Evolutionary conservation across 106 monocot genomes (phyloP).

Genomic region (Xerophyta viscosa): DNA sequence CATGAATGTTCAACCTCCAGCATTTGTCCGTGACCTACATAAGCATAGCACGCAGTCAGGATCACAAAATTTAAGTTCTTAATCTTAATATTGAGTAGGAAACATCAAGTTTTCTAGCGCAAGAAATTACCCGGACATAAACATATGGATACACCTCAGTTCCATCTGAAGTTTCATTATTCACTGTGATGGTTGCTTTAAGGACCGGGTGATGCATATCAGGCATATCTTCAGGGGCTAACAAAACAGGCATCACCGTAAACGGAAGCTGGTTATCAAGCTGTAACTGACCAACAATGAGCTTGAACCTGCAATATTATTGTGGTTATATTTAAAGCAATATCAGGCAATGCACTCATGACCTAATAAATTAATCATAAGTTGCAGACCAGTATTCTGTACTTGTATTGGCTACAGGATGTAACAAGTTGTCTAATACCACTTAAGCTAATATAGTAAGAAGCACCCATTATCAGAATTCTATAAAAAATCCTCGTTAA

Average conservation of each 20-base stretch:
- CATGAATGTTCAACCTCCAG: constrained; percentile 91
- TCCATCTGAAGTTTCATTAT: constrained; percentile 68
- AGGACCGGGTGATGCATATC: constrained; percentile 74
- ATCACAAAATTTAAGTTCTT: no score
- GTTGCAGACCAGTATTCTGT: no score
- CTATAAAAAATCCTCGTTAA: no score
- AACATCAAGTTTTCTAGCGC: neutral
- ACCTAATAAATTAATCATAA: no score
- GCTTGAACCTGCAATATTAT: constrained; percentile 88
- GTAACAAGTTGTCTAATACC: no score
- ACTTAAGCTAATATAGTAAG: no score
- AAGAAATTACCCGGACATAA: constrained; percentile 71
- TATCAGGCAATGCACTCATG: no score
- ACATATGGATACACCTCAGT: constrained; percentile 80
- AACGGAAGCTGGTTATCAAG: constrained; percentile 97
- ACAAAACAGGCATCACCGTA: constrained; percentile 78
- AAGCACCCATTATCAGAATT: no score
- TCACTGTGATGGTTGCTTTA: constrained; percentile 77
- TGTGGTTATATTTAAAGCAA: no score
- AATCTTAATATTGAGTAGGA: no score
- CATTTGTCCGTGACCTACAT: constrained; percentile 77
- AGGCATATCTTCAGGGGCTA: constrained; percentile 56
- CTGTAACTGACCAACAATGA: constrained; percentile 76
- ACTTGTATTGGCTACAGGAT: no score
- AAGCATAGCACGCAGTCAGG: no score